Percentiles rank a stretch among this genome's conserved stretches.
These are phyloP conservation scores for Drechslerella coelobrocha DNA, from an alignment of 2,329 filamentous ascomycete genomes.

Conservation along the genomic window DNA sequence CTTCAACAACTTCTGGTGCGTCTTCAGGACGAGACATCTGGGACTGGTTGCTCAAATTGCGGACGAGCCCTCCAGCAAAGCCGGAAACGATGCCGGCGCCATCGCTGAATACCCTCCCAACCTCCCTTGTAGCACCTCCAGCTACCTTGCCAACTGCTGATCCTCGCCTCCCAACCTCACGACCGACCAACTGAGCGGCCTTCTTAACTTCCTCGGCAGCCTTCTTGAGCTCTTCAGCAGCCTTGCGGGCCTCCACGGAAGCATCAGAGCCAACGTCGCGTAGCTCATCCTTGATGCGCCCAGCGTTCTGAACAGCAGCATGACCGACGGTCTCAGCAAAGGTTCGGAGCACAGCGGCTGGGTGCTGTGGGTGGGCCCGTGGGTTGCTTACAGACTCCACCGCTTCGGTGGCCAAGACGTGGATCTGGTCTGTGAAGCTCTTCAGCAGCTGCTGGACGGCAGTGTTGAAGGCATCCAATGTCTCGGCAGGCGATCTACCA, in stretches of 20 bases:
- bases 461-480: slow-evolving; percentile 38
- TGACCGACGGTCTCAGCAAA: slow-evolving; percentile 54
- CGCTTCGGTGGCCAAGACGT: slow-evolving; percentile 34
- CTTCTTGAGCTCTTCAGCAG: slow-evolving; percentile 45
- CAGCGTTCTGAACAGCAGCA: slow-evolving; percentile 53
- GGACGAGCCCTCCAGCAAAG: slow-evolving; percentile 41
- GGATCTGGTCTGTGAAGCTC: slow-evolving; percentile 45
- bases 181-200: slow-evolving; percentile 36
- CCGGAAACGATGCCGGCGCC: slow-evolving; percentile 43
- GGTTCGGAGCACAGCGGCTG: slow-evolving; percentile 39
- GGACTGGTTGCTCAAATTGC: slow-evolving; percentile 41
- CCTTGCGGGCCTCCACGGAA: slow-evolving; percentile 28
- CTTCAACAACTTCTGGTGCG: slow-evolving; percentile 29
- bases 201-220: slow-evolving; percentile 41
- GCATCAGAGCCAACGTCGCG: slow-evolving; percentile 27
- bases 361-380: slow-evolving; percentile 37
- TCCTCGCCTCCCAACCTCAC: slow-evolving; percentile 38
- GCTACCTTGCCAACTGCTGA: slow-evolving; percentile 44
- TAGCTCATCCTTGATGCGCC: slow-evolving; percentile 38
- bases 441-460: slow-evolving; percentile 49
- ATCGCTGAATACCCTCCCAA: slow-evolving; percentile 51
- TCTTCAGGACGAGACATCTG: slow-evolving; percentile 23
- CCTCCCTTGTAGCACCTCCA: slow-evolving; percentile 52
- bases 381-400: slow-evolving; percentile 36
- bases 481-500: slow-evolving; percentile 29